Conservation (phyloP, 1,139 yeast genomes). For the Scheffersomyces parashehatae region DNA sequence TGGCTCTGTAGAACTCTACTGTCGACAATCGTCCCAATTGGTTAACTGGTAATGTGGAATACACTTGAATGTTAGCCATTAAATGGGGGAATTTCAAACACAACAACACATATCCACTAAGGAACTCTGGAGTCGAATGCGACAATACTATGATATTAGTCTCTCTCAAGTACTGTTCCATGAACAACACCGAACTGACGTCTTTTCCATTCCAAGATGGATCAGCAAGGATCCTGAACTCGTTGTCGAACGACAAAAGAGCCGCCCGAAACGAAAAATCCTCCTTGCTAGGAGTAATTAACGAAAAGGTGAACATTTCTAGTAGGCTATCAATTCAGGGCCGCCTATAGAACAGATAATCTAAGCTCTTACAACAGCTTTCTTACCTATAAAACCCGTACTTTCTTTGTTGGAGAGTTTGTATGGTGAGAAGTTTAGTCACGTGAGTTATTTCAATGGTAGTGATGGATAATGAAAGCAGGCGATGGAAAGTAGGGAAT, state of each 20-base stretch:
- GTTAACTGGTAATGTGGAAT: slow-evolving; percentile 84
- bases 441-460: no score
- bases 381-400: no score
- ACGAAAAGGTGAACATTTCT: slow-evolving; percentile 43
- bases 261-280: slow-evolving; percentile 43
- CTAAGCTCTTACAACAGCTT: no score
- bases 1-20: slow-evolving; percentile 72
- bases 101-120: slow-evolving; percentile 78
- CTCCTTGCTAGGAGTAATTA: slow-evolving; percentile 33
- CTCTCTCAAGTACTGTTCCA: slow-evolving; percentile 46
- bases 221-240: slow-evolving; percentile 60
- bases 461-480: no score
- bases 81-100: slow-evolving; percentile 60
- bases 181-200: slow-evolving; percentile 39
- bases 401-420: no score
- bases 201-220: slow-evolving; percentile 69
- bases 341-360: no score
- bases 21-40: slow-evolving; percentile 86
- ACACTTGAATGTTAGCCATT: slow-evolving; percentile 70
- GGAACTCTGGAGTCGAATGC: slow-evolving; percentile 78
- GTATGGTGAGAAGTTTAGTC: no score
- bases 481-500: no score
- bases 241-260: slow-evolving; percentile 44
- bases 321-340: no score
- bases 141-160: slow-evolving; percentile 75